Base-by-base conservation (phyloP, 768 basidiomycete genomes). In the Rhodotorula taiwanensis region DNA sequence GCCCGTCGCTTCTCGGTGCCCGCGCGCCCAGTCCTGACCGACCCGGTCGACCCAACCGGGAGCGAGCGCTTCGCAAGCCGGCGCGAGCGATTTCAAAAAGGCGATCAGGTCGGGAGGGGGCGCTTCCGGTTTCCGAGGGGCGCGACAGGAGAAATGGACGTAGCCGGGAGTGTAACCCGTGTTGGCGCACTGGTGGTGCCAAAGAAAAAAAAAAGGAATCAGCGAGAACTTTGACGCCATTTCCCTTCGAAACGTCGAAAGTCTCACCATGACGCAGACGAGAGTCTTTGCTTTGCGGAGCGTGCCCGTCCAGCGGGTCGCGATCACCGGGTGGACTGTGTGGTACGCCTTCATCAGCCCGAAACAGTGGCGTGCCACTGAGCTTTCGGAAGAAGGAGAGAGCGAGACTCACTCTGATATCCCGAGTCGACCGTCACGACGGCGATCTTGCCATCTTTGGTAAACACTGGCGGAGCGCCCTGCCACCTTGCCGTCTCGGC, bases 1-100 rank as follows among this genome's bases (percentile, higher is more conserved):
- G 1, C 80, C 80, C n/a, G 79, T 80, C 13, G 80, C 80, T 70
- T 81, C 76, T 42, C 78, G 78, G 67, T 81, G 80, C 0, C 80
- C 80, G 30, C 79, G 65, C 15, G 80, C 80, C 59, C 79, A 81
- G 57, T 80, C 76, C 5, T 76, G 76, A 28, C 80, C 80, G 49
- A 80, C 78, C 30, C 77, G 57, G 23, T 78, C 76, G 14, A 66
- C 59, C 67, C 60, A 62, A 5, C 55, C 58, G 15, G 58, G 64
- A 10, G 58, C 44, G 42, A 60, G 23, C 21, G 34, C 50, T 27
- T 65, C 55, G 49, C 64, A 65, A 6, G 15, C 21, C 0, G 64
- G 58, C 1, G 50, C 18, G 55, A 59, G 59, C 14, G 58, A 39
- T 44, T 44, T 49, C 42, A 65, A 58, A 54, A 39, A 65, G 21